phyloP scores from a whole-genome alignment of 257 asterid genomes.

The Voacanga thouarsii region DNA sequence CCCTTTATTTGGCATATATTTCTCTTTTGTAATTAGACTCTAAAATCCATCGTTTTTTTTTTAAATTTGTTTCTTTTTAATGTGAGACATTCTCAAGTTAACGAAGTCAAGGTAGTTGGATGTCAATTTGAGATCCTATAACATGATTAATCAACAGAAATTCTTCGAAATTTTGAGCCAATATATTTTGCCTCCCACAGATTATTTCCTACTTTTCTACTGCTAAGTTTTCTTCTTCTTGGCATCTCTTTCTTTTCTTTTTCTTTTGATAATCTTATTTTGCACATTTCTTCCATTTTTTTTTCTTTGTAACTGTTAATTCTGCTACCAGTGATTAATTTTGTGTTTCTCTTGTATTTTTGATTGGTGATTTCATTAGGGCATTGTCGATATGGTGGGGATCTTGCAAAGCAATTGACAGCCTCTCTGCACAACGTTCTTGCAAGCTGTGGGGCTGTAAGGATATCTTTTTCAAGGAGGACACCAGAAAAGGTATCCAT shows the following conservation, averaged over 20 bases:
- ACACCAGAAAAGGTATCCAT: conserved; percentile 75
- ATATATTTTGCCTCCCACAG: background rate
- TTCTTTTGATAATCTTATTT: background rate
- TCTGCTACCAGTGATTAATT: background rate
- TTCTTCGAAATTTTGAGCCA: background rate
- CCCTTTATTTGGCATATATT: background rate
- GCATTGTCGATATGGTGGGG: conserved; percentile 75
- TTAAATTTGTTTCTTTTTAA: background rate
- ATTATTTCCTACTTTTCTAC: background rate
- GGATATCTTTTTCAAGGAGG: conserved; percentile 92
- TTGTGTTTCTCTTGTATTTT: background rate
- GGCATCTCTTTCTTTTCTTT: background rate
- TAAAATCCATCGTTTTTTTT: too few relatives aligned
- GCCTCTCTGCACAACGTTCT: conserved; percentile 76
- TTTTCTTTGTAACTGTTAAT: background rate
- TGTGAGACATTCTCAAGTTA: background rate
- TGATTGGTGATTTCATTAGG: conserved; percentile 45
- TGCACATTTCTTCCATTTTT: background rate
- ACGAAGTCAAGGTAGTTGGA: background rate
- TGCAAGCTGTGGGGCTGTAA: conserved; percentile 80
- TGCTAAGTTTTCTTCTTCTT: too few relatives aligned
- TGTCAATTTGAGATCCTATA: background rate
- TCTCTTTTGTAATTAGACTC: background rate
- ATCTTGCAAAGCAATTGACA: conserved; percentile 77
- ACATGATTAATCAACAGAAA: background rate